Base-by-base conservation (phyloP, 352 stramenopile genomes). In the Globisporangium spiculum region DNA sequence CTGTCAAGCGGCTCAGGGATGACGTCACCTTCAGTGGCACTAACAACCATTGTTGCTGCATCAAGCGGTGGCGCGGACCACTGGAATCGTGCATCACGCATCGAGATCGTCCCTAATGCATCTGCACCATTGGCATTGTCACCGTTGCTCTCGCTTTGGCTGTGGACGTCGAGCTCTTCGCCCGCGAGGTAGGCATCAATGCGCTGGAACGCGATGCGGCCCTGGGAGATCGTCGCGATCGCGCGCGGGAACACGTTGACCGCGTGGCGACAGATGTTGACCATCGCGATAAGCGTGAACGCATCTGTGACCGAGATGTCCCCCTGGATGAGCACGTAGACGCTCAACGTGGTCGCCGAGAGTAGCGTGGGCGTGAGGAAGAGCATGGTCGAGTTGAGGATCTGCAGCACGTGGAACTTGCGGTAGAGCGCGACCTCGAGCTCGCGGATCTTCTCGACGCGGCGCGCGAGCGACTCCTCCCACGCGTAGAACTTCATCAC, bases 401-500 rank as follows among this genome's bases (percentile, higher is more conserved):
- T 77, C 72, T 89, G 80, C 18, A 84, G 60, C 22, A 70, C 75
- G 61, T 93, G 81, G 64, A 90, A 89, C 34, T 74, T 74, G 26
- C 60, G 44, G 46, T 41, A 63, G 22, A 73, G 50, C 20, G 36
- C 54, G 56, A 73, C 46, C 52, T 75, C 70, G 27, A 46, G 26
- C 8, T 32, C 54, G 16, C 71, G 71, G 65, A 76, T 74, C 26
- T 57, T 46, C 22, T 57, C 61, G 18, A 76, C 46, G 38, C 65
- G 71, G 16, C 9, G 22, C 50, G 53, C 61, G 5, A 74, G 32
- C 34, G 66, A 65, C 36, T 64, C 56, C 52, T 76, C 71, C 84
- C 84, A 94, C 22, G 77, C 81, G 57, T 91, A 90, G 66, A 91
- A 86, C 65, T 94, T 94, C 30, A 94, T 75, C 63, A 79, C 81